These are phyloP conservation scores for Cladosporium sp. DNA, from an alignment of 2,329 filamentous ascomycete genomes.

Conservation along the genomic window DNA sequence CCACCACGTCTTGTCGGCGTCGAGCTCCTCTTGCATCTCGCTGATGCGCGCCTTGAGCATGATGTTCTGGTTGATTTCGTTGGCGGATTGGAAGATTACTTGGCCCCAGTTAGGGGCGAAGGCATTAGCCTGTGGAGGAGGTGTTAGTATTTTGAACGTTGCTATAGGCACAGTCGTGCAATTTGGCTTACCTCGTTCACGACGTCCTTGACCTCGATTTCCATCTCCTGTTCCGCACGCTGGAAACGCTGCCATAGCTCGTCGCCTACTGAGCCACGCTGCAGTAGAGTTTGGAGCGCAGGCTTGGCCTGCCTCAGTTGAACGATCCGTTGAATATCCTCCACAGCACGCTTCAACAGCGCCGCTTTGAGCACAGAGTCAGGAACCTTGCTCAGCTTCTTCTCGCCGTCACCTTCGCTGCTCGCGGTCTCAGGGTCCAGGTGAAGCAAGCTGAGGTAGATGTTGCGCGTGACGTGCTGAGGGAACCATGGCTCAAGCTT, in stretches of 20 bases:
- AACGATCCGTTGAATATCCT: slow-evolving; percentile 89
- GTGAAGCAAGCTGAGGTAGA: slow-evolving; percentile 90
- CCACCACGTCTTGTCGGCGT: slow-evolving; percentile 86
- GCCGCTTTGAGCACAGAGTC: slow-evolving; percentile 84
- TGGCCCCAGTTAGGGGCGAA: slow-evolving; percentile 87
- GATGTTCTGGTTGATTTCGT: slow-evolving; percentile 87
- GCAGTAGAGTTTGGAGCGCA: slow-evolving; percentile 75
- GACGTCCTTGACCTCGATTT: slow-evolving; percentile 90
- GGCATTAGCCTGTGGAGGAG: slow-evolving; percentile 69
- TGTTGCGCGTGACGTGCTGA: slow-evolving; percentile 82
- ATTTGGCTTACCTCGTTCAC: slow-evolving; percentile 71
- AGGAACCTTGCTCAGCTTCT: slow-evolving; percentile 62
- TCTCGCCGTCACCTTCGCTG: slow-evolving; percentile 58
- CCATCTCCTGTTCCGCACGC: slow-evolving; percentile 94
- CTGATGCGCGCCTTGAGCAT: slow-evolving; percentile 69
- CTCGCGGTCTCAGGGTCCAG: slow-evolving; percentile 52
- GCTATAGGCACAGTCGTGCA: not conserved
- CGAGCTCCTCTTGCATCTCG: slow-evolving; percentile 67
- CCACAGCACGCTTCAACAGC: slow-evolving; percentile 79
- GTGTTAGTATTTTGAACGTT: not conserved
- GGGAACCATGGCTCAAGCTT: slow-evolving; percentile 94
- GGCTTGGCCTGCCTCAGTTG: slow-evolving; percentile 85
- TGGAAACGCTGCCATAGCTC: slow-evolving; percentile 91
- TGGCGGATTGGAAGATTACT: slow-evolving; percentile 93
- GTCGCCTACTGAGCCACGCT: slow-evolving; percentile 89